phyloP scores from a whole-genome alignment of 192 early-diverging fungal genomes.

The Rhizoclosmatium sp. region DNA sequence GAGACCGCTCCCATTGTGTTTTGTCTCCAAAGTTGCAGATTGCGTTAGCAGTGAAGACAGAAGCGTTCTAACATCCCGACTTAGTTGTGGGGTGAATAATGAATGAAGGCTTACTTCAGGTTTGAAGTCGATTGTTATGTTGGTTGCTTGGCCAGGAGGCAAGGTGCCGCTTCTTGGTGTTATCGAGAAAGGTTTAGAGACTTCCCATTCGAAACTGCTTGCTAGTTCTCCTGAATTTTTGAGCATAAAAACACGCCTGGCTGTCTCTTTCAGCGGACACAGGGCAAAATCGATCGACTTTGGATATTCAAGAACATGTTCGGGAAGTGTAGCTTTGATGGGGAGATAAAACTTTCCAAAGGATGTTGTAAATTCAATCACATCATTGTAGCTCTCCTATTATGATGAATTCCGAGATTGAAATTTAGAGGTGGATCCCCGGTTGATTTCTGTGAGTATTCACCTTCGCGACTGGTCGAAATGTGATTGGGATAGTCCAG shows the following conservation, averaged over 20 bases:
- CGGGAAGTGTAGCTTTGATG: constrained; percentile 59
- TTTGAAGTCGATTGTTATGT: constrained; percentile 57
- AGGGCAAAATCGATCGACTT: constrained; percentile 53
- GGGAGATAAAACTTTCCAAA: constrained; percentile 64
- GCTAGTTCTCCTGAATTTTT: constrained; percentile 58
- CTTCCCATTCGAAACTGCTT: constrained; percentile 60
- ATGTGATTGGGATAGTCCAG: constrained; percentile 65
- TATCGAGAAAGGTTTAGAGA: constrained; percentile 54
- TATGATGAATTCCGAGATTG: background rate
- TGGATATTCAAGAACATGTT: constrained; percentile 62
- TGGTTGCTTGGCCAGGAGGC: constrained; percentile 36
- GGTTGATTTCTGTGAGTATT: background rate
- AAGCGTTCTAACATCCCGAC: constrained; percentile 35
- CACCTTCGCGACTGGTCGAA: constrained; percentile 66
- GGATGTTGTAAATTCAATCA: constrained; percentile 61
- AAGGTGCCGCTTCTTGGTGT: constrained; percentile 46
- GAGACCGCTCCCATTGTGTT: constrained; percentile 49
- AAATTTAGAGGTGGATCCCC: background rate
- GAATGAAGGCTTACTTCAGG: constrained; percentile 47
- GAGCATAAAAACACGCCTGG: constrained; percentile 48
- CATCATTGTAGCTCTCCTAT: constrained; percentile 62
- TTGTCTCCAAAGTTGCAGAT: constrained; percentile 62
- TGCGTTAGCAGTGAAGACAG: constrained; percentile 54
- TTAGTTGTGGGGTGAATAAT: background rate
- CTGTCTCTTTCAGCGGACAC: constrained; percentile 61